Percentiles rank a stretch among this genome's conserved stretches.
Conservation (phyloP, 2,329 filamentous ascomycete species). For the Nemania sp. region DNA sequence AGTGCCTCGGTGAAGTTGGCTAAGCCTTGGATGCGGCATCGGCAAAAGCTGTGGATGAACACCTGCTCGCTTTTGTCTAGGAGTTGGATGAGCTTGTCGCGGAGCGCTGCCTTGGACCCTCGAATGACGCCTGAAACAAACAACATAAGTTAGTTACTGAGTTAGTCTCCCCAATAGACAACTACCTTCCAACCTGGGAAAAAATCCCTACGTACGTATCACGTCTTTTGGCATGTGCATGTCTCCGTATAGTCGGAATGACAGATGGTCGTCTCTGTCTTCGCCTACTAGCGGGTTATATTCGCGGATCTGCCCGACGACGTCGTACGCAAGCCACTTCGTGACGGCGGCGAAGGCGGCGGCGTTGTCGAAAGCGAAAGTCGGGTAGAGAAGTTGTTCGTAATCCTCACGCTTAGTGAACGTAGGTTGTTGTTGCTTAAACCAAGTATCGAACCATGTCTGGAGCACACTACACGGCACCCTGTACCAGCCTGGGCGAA, state of each 20-base stretch:
- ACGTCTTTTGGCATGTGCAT: slow-evolving; percentile 6
- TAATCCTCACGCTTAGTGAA: background rate
- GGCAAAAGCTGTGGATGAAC: background rate
- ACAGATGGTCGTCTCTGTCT: background rate
- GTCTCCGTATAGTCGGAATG: background rate
- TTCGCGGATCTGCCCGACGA: slow-evolving; percentile 11
- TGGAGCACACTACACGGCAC: background rate
- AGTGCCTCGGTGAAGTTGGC: background rate
- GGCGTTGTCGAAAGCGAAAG: background rate
- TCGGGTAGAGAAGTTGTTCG: slow-evolving; percentile 20
- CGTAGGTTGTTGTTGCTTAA: background rate
- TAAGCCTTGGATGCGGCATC: background rate
- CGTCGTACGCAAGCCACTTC: slow-evolving; percentile 15
- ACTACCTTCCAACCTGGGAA: too few relatives aligned
- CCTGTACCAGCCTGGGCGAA: background rate
- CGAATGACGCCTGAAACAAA: background rate
- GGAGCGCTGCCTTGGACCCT: background rate
- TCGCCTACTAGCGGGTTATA: slow-evolving; percentile 2
- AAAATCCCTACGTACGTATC: background rate
- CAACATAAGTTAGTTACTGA: too few relatives aligned
- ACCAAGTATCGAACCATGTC: background rate
- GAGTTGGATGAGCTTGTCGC: background rate
- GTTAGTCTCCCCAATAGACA: background rate
- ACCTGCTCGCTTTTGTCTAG: background rate
- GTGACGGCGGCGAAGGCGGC: slow-evolving; percentile 3